Conservation (phyloP, 495 filamentous ascomycete species). For the Baudoinia panamericana region DNA sequence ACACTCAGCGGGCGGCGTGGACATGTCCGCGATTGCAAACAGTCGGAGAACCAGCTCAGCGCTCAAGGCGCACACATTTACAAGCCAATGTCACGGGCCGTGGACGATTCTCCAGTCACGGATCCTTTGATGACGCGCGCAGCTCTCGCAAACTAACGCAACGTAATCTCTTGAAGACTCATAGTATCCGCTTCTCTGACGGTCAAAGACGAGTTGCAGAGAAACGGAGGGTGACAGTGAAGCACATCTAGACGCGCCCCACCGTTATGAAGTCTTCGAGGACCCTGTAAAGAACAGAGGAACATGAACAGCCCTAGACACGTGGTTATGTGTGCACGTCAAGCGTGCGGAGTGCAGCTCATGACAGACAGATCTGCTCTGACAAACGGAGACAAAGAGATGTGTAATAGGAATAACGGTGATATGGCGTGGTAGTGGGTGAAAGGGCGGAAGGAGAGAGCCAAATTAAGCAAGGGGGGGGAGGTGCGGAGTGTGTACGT, state of each 20-base stretch:
- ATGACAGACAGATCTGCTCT: conserved; percentile 25
- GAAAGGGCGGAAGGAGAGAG: conserved; percentile 20
- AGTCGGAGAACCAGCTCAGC: conserved; percentile 1
- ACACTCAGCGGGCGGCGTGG: conserved; percentile 13
- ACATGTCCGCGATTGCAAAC: conserved; percentile 18
- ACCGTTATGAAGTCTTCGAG: conserved; percentile 78
- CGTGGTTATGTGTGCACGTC: conserved; percentile 59
- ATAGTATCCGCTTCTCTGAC: conserved; percentile 62
- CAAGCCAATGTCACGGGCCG: conserved; percentile 25
- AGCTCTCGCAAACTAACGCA: conserved; percentile 37
- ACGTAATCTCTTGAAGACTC: conserved; percentile 37
- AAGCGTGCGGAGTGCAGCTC: conserved; percentile 44
- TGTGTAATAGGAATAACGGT: no score
- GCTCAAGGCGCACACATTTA: conserved; percentile 19
- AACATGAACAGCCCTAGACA: conserved; percentile 72
- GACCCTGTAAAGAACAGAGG: conserved; percentile 64
- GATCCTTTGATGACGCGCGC: conserved; percentile 49
- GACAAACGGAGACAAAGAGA: no score
- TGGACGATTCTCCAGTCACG: conserved; percentile 53
- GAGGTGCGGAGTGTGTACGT: conserved; percentile 34
- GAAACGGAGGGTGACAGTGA: conserved; percentile 54
- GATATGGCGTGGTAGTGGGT: conserved; percentile 28
- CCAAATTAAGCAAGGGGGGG: conserved; percentile 29
- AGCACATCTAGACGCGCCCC: conserved; percentile 44
- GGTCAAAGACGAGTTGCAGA: conserved; percentile 39